phyloP scores from a whole-genome alignment of 192 early-diverging fungal species.

The Helicostylum pulchrum region DNA sequence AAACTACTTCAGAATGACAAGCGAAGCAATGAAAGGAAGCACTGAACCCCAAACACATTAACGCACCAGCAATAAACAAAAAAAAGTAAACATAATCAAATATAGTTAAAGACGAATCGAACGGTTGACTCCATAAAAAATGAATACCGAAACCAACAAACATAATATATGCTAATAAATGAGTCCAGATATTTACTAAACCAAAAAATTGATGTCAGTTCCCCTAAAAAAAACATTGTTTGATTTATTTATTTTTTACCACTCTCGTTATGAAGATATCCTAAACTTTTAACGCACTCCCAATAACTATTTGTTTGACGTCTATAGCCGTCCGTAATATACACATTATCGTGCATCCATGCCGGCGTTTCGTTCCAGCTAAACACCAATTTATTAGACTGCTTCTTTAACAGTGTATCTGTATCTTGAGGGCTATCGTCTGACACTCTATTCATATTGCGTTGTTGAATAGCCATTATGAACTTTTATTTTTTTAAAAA shows the following conservation, averaged over 20 bases:
- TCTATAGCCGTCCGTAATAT: slow-evolving; percentile 79
- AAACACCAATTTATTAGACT: slow-evolving; percentile 7
- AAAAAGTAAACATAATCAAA: slow-evolving; percentile 69
- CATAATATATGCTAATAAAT: slow-evolving; percentile 66
- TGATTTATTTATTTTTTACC: slow-evolving; percentile 41
- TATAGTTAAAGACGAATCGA: slow-evolving; percentile 44
- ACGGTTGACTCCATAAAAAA: slow-evolving; percentile 43
- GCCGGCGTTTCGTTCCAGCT: slow-evolving; percentile 54
- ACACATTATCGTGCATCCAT: slow-evolving; percentile 86
- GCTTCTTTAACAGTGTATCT: not conserved
- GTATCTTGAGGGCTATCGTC: not conserved
- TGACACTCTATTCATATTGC: too few species aligned
- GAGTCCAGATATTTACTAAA: slow-evolving; percentile 82
- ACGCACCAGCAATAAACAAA: slow-evolving; percentile 71
- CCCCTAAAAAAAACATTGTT: too few species aligned
- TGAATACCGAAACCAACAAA: slow-evolving; percentile 53
- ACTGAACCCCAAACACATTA: slow-evolving; percentile 77
- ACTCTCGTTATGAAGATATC: slow-evolving; percentile 90
- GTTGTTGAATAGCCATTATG: too few species aligned
- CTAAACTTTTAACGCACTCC: slow-evolving; percentile 70
- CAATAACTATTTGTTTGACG: slow-evolving; percentile 69
- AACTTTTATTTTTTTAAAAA: too few species aligned
- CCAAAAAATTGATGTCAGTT: not conserved
- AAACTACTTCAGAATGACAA: slow-evolving; percentile 79
- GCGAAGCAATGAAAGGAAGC: slow-evolving; percentile 77